Base-by-base conservation (phyloP, 2,329 filamentous ascomycete genomes). In the Ramularia collo-cygni region DNA sequence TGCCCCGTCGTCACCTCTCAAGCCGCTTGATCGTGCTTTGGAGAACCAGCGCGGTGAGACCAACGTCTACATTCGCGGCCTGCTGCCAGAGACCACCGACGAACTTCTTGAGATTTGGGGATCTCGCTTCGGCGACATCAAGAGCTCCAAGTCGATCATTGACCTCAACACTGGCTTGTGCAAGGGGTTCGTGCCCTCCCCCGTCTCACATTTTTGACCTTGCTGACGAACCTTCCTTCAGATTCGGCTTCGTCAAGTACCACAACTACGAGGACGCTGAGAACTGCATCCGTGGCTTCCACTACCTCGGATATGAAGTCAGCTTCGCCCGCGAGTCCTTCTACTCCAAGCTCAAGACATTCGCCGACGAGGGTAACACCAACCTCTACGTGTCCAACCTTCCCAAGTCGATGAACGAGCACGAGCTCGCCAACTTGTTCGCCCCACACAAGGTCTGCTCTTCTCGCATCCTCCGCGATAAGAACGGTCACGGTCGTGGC, bases 271-370 rank as follows among this genome's bases (percentile, higher is more conserved):
- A 82, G 40, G 82, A 95, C 51, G 95, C 92, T 9, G 89, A 96
- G 68, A 84, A 88, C 59, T 96, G 92, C 63, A 98, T 98, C 59
- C 85, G 88, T 38, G 92, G 87, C 31, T 95, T 98, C 62, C 90
- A 92, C 61, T 83, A 85, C 57, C 79, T 94, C 51, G 90, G 90
- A 38, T 98, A 96, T 60, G 92, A 98, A 70, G 90, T 95, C 55
- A 94, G 90, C 60, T 96, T 96, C 68, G 92, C 93, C 54, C 79
- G 89, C 84, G 92, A 96, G 71, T 96, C 90, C 14, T 95, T 96
- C 69, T 98, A 98, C 65, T 55, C 89, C 52, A 88, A 93, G 54
- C 83, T 98, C 56, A 96, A 98, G 74, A 90, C 92, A 32, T 85
- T 96, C 58, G 84, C 89, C 40, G 90, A 98, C 58, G 85, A 84